Evolutionary conservation across 495 filamentous ascomycete genomes (phyloP).

Genomic region (Podospora pseudocomata): DNA sequence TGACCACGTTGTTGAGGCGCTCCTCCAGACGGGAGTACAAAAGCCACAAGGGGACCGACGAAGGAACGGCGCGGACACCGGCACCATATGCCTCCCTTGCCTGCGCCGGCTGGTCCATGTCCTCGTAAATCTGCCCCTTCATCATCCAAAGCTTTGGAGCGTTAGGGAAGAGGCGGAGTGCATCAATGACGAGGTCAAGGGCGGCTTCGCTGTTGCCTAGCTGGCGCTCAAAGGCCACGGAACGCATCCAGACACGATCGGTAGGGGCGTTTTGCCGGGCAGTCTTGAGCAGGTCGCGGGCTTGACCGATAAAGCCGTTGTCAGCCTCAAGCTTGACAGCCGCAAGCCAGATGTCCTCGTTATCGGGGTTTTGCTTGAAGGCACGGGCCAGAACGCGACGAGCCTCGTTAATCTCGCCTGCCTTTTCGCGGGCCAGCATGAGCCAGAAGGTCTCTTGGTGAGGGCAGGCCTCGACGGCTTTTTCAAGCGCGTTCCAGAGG

Average conservation of each 20-base stretch:
- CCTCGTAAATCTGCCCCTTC: slow-evolving; percentile 96
- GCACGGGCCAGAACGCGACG: slow-evolving; percentile 76
- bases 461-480: slow-evolving; percentile 89
- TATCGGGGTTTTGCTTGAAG: slow-evolving; percentile 89
- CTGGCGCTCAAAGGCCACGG: slow-evolving; percentile 84
- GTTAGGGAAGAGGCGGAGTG: slow-evolving; percentile 80
- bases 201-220: slow-evolving; percentile 73
- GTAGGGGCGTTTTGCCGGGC: slow-evolving; percentile 85
- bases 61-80: slow-evolving; percentile 80
- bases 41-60: slow-evolving; percentile 83
- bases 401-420: slow-evolving; percentile 79
- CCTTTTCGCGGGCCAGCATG: slow-evolving; percentile 88
- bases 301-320: slow-evolving; percentile 72
- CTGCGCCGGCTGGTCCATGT: slow-evolving; percentile 68
- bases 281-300: slow-evolving; percentile 71
- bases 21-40: slow-evolving; percentile 87
- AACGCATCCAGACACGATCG: slow-evolving; percentile 95
- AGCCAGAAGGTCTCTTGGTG: slow-evolving; percentile 91
- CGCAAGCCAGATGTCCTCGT: slow-evolving; percentile 94
- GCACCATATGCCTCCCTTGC: slow-evolving; percentile 88
- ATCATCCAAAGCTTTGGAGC: slow-evolving; percentile 94
- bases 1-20: slow-evolving; percentile 75
- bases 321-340: slow-evolving; percentile 95
- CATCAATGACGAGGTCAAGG: slow-evolving; percentile 81
- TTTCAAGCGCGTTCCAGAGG: slow-evolving; percentile 80